Conservation (phyloP, 352 stramenopile species). For the Globisporangium cystogenes region DNA sequence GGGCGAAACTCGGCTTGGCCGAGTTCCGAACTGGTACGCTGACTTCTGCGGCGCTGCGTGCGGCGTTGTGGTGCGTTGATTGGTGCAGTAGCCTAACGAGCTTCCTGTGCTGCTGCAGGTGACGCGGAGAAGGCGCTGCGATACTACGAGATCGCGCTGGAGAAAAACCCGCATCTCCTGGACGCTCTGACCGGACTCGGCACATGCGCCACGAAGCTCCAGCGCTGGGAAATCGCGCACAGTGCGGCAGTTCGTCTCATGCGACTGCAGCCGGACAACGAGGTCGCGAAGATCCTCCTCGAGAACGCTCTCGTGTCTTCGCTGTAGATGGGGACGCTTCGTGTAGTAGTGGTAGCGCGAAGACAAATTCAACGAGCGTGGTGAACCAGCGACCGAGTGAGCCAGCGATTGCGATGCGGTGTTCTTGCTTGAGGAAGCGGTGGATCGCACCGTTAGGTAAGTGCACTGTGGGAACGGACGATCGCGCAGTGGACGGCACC, state of each 20-base stretch:
- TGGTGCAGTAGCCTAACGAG: neutral
- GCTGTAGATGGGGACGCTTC: conserved; percentile 21
- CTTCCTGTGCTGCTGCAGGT: conserved; percentile 16
- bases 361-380: too few relatives aligned
- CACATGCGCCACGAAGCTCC: conserved; percentile 63
- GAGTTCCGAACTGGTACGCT: conserved; percentile 50
- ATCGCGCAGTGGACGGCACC: too few relatives aligned
- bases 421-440: too few relatives aligned
- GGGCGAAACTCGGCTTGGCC: conserved; percentile 69
- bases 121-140: conserved; percentile 41
- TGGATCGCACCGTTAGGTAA: neutral
- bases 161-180: conserved; percentile 64
- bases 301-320: conserved; percentile 59
- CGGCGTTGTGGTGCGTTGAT: neutral
- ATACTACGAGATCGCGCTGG: conserved; percentile 55
- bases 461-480: neutral
- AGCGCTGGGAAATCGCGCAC: conserved; percentile 58
- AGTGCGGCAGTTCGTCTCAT: conserved; percentile 45
- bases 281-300: conserved; percentile 50
- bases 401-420: too few relatives aligned
- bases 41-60: neutral
- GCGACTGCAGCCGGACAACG: conserved; percentile 59
- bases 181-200: conserved; percentile 70
- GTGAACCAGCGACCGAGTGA: too few relatives aligned
- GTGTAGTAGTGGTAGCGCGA: too few relatives aligned